phyloP scores from a whole-genome alignment of 2,329 filamentous ascomycete genomes.

The Calonectria hongkongensis region DNA sequence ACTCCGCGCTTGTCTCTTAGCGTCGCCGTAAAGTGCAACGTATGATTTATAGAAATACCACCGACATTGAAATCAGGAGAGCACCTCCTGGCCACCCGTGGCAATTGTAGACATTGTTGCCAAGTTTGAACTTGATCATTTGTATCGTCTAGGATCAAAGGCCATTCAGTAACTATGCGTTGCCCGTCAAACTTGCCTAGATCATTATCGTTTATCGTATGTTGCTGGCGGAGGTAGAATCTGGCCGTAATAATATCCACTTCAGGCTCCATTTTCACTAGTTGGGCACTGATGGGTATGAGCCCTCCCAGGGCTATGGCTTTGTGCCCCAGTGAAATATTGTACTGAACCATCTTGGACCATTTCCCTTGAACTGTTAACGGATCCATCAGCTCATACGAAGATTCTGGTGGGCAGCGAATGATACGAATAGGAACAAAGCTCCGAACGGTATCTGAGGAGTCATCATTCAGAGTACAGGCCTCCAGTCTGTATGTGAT shows the following conservation, averaged over 20 bases:
- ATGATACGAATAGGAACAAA: constrained; percentile 28
- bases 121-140: not conserved
- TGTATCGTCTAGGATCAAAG: not conserved
- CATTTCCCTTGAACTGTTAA: constrained; percentile 17
- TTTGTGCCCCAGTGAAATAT: constrained; percentile 3
- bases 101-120: constrained; percentile 28
- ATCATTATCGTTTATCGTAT: constrained; percentile 2
- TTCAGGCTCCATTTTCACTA: not conserved
- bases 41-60: constrained; percentile 19
- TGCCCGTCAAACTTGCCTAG: constrained; percentile 4
- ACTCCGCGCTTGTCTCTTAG: not conserved
- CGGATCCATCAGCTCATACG: constrained; percentile 33
- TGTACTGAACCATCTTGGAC: constrained; percentile 6
- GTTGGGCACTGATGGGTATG: constrained; percentile 6
- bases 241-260: not conserved
- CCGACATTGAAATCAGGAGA: constrained; percentile 28
- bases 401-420: constrained; percentile 11
- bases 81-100: constrained; percentile 20
- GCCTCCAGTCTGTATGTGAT: constrained; percentile 24
- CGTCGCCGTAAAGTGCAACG: constrained; percentile 17
- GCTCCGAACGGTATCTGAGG: not conserved
- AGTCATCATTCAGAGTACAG: not conserved
- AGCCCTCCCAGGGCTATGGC: constrained; percentile 32
- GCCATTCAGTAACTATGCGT: constrained; percentile 25
- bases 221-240: constrained; percentile 15